Conservation (phyloP, 2,329 filamentous ascomycete genomes). For the Penicillium sp. region DNA sequence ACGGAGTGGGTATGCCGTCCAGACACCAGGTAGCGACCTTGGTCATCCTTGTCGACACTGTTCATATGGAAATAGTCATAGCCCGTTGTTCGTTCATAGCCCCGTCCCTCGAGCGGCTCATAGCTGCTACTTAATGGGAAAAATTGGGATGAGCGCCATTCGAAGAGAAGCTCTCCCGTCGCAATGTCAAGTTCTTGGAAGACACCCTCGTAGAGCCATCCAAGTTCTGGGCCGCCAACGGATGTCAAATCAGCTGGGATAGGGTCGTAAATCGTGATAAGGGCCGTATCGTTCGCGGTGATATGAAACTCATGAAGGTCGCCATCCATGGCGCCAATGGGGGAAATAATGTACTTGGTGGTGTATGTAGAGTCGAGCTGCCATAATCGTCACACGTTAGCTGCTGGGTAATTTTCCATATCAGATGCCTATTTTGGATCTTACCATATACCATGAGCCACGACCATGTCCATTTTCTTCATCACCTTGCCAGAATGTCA, state of each 20-base stretch:
- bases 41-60: constrained; percentile 57
- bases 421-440: neutral
- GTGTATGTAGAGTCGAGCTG: constrained; percentile 41
- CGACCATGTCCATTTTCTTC: constrained; percentile 54
- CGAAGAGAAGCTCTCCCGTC: constrained; percentile 51
- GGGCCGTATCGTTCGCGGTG: constrained; percentile 49
- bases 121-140: constrained; percentile 37
- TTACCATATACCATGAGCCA: constrained; percentile 39
- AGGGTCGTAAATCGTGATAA: constrained; percentile 51
- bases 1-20: constrained; percentile 47
- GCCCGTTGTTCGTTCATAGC: constrained; percentile 31
- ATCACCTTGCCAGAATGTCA: constrained; percentile 58
- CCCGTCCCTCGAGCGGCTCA: constrained; percentile 24
- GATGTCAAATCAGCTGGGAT: constrained; percentile 49
- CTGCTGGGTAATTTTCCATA: neutral
- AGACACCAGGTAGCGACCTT: constrained; percentile 52
- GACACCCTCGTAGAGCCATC: constrained; percentile 49
- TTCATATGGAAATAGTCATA: constrained; percentile 64
- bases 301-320: constrained; percentile 56
- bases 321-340: constrained; percentile 28
- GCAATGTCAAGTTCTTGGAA: constrained; percentile 56
- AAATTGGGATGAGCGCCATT: constrained; percentile 55
- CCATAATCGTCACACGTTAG: constrained; percentile 13
- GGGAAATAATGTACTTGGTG: constrained; percentile 33
- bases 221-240: constrained; percentile 46